phyloP scores from a whole-genome alignment of 495 filamentous ascomycete genomes.

The Neurospora sp. region DNA sequence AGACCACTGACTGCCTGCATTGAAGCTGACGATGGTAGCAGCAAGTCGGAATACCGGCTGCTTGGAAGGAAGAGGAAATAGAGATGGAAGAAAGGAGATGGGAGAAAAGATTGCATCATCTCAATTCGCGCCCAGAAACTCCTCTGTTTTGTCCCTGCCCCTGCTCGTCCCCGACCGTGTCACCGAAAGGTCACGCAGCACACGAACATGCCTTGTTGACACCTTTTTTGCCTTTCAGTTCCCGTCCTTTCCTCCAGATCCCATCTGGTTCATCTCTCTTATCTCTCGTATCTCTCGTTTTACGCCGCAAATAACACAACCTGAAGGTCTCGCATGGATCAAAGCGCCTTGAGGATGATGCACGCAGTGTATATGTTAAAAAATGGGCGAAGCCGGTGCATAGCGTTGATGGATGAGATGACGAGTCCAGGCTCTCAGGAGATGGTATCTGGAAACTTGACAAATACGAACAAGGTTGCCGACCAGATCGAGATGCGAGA shows the following conservation, averaged over 20 bases:
- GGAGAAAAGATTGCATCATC: no score
- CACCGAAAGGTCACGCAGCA: neutral
- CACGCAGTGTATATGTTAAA: neutral
- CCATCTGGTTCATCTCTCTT: neutral
- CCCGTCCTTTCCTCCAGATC: neutral
- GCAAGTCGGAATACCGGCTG: no score
- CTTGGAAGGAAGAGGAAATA: no score
- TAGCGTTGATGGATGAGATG: neutral
- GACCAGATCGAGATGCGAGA: neutral
- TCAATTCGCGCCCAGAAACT: no score
- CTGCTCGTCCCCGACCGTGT: neutral
- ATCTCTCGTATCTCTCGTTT: neutral
- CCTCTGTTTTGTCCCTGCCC: neutral
- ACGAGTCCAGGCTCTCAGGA: neutral
- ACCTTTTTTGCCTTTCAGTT: neutral
- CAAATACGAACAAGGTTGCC: neutral
- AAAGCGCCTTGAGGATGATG: neutral
- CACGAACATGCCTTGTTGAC: neutral
- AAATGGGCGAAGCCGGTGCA: no score
- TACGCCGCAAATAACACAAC: neutral
- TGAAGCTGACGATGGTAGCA: no score
- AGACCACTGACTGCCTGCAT: no score
- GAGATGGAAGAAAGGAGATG: no score
- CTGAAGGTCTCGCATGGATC: neutral
- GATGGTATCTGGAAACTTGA: neutral